These are phyloP conservation scores for Hibiscus trionum DNA, from an alignment of 345 rosid species.

Conservation along the genomic window DNA sequence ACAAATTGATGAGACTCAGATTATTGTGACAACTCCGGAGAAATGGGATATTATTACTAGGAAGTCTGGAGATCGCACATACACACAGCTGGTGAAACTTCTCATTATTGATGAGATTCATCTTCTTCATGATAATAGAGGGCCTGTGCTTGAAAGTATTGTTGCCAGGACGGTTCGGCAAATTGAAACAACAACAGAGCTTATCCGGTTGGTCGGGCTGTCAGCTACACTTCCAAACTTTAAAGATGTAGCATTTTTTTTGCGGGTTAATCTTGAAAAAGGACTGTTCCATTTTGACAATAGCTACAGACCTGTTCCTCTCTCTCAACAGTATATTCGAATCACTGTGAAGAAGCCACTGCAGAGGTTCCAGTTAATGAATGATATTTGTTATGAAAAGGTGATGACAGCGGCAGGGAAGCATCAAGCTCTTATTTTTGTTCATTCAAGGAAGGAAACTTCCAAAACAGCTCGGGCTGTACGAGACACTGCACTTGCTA, in stretches of 20 bases:
- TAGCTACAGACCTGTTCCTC: conserved; percentile 94
- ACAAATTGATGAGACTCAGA: conserved; percentile 93
- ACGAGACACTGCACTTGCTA: conserved; percentile 72
- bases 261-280: conserved; percentile 57
- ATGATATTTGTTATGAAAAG: conserved; percentile 87
- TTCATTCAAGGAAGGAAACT: conserved; percentile 93
- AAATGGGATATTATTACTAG: conserved; percentile 97
- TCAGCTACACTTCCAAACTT: conserved; percentile 93
- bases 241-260: conserved; percentile 88
- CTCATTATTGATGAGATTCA: conserved; percentile 94
- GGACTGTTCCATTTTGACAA: conserved; percentile 88
- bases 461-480: conserved; percentile 83
- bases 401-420: conserved; percentile 88
- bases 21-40: conserved; percentile 95
- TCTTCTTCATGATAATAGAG: conserved; percentile 94
- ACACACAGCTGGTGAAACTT: conserved; percentile 81
- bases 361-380: conserved; percentile 96
- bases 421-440: conserved; percentile 94
- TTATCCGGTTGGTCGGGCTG: conserved; percentile 87
- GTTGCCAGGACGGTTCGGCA: conserved; percentile 97
- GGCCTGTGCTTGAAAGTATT: conserved; percentile 97
- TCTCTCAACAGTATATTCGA: conserved; percentile 86
- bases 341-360: conserved; percentile 84
- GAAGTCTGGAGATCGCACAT: conserved; percentile 97
- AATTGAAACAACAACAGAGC: conserved; percentile 84